Conservation (phyloP, 2,329 filamentous ascomycete species). For the Talaromyces sp. region DNA sequence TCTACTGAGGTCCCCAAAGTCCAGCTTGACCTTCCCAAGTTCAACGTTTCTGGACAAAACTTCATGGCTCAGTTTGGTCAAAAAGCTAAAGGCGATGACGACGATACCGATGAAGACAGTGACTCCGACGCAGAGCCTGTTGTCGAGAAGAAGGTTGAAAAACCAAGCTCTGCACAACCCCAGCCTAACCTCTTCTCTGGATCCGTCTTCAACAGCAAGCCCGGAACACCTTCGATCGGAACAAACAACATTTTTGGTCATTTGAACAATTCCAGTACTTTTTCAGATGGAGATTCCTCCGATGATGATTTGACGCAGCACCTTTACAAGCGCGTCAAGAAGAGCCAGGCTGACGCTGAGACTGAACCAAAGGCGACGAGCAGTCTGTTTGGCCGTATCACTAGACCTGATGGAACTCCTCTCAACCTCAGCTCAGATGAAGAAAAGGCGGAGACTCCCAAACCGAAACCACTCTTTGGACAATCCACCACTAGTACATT, state of each 20-base stretch:
- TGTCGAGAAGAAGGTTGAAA: slow-evolving; percentile 11
- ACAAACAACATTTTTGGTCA: slow-evolving; percentile 20
- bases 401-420: slow-evolving; percentile 15
- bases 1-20: slow-evolving; percentile 12
- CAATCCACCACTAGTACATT: slow-evolving; percentile 8
- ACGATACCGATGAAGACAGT: slow-evolving; percentile 17
- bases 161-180: background rate
- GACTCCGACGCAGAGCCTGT: slow-evolving; percentile 42
- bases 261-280: slow-evolving; percentile 16
- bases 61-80: slow-evolving; percentile 19
- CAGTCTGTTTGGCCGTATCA: slow-evolving; percentile 18
- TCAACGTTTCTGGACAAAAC: slow-evolving; percentile 9
- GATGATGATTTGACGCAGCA: slow-evolving; percentile 18
- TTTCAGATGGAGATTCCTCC: slow-evolving; percentile 14
- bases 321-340: slow-evolving; percentile 14
- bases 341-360: background rate
- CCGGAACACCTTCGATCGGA: slow-evolving; percentile 9
- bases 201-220: slow-evolving; percentile 19
- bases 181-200: background rate
- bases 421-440: slow-evolving; percentile 20
- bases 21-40: slow-evolving; percentile 19
- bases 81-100: slow-evolving; percentile 18
- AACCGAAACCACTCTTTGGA: slow-evolving; percentile 14
- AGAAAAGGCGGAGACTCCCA: slow-evolving; percentile 15
- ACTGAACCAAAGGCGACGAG: slow-evolving; percentile 1